Evolutionary conservation across 108 stramenopile species (phyloP).

Genomic region (Nitzschia sp.): DNA sequence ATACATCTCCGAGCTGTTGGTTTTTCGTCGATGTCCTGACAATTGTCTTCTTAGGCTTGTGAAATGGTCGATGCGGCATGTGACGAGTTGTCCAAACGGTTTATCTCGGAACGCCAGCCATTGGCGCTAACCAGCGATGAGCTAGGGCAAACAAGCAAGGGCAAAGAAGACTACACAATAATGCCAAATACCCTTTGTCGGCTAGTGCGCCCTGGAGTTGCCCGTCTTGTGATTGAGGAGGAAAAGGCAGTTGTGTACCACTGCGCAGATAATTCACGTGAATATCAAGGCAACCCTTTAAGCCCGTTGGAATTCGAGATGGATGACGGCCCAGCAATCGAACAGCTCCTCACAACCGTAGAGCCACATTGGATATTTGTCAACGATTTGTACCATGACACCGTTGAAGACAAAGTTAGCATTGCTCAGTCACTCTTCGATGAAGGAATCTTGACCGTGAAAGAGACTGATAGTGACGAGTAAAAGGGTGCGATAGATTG

Average conservation of each 20-base stretch:
- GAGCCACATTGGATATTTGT: constrained; percentile 87
- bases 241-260: constrained; percentile 94
- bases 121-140: constrained; percentile 75
- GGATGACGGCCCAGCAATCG: constrained; percentile 95
- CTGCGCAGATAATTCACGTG: constrained; percentile 88
- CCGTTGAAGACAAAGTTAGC: constrained; percentile 86
- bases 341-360: constrained; percentile 83
- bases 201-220: constrained; percentile 85
- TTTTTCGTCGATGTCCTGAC: background rate
- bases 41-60: constrained; percentile 39
- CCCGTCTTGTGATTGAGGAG: constrained; percentile 88
- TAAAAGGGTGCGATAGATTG: too few species aligned
- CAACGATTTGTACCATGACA: constrained; percentile 84
- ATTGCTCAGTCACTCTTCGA: constrained; percentile 83
- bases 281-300: constrained; percentile 82
- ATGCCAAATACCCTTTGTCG: constrained; percentile 73
- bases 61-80: constrained; percentile 88
- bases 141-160: constrained; percentile 42
- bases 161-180: constrained; percentile 39
- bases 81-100: constrained; percentile 91
- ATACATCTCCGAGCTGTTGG: background rate
- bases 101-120: constrained; percentile 90
- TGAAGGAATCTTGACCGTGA: constrained; percentile 74
- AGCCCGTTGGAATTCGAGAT: constrained; percentile 96
- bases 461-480: background rate